Evolutionary conservation across 1,284 basidiomycete genomes (phyloP).

Genomic region (Puccinia triticina): DNA sequence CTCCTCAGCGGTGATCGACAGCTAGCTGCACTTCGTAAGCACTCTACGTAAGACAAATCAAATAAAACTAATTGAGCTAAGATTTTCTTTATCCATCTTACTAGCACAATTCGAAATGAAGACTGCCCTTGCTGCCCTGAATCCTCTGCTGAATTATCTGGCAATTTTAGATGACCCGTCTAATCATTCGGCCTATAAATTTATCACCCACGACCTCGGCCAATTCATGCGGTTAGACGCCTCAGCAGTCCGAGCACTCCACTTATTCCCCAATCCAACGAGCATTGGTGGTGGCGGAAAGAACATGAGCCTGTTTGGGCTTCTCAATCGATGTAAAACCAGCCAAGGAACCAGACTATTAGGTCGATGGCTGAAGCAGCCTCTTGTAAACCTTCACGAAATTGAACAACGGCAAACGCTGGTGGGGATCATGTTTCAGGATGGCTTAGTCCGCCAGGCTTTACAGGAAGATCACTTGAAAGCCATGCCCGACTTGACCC

Average conservation of each 20-base stretch:
- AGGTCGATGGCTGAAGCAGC: slow-evolving; percentile 94
- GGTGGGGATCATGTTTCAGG: slow-evolving; percentile 83
- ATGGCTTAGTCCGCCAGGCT: slow-evolving; percentile 71
- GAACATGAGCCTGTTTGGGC: slow-evolving; percentile 83
- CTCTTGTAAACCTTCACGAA: slow-evolving; percentile 88
- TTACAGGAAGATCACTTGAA: slow-evolving; percentile 87
- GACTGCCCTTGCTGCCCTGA: slow-evolving; percentile 75
- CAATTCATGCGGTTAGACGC: slow-evolving; percentile 96
- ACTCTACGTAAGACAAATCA: slow-evolving; percentile 54
- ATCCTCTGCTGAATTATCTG: slow-evolving; percentile 82
- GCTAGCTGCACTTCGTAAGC: slow-evolving; percentile 63
- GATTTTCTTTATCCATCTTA: background rate
- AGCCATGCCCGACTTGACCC: slow-evolving; percentile 89
- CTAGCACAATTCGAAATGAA: slow-evolving; percentile 77
- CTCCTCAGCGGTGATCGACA: slow-evolving; percentile 68
- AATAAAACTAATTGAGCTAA: slow-evolving; percentile 26
- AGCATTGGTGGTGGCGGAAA: slow-evolving; percentile 67
- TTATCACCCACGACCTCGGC: slow-evolving; percentile 84
- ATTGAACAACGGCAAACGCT: slow-evolving; percentile 85
- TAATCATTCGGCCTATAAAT: slow-evolving; percentile 78
- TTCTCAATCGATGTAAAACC: slow-evolving; percentile 94
- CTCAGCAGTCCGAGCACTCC: slow-evolving; percentile 87
- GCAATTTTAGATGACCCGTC: slow-evolving; percentile 77
- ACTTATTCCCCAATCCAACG: slow-evolving; percentile 73
- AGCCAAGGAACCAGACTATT: slow-evolving; percentile 89